Percentiles rank a stretch among this genome's conserved stretches.
These are phyloP conservation scores for Saccharomycopsis sp. DNA, from an alignment of 805 yeast species.

Conservation along the genomic window DNA sequence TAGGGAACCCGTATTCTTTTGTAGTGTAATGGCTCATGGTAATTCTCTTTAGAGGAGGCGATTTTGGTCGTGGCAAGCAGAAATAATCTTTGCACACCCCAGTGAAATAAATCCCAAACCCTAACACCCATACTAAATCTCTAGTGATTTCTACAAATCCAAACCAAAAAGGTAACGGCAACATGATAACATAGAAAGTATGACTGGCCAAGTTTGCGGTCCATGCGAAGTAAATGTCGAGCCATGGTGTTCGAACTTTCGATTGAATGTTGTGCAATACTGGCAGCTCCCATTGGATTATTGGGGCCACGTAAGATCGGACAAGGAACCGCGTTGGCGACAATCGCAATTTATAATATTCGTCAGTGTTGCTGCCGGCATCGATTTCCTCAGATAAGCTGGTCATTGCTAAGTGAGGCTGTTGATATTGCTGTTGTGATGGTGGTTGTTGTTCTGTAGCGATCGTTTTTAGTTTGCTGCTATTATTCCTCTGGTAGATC, in stretches of 20 bases:
- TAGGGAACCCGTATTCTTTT: conserved; percentile 91
- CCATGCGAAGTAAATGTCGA: conserved; percentile 77
- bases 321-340: conserved; percentile 46
- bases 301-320: conserved; percentile 47
- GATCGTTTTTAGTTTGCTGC: too few species aligned
- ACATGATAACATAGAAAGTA: conserved; percentile 83
- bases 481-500: too few species aligned
- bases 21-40: conserved; percentile 89
- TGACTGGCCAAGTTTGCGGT: conserved; percentile 89
- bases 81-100: conserved; percentile 78
- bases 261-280: conserved; percentile 52
- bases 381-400: too few species aligned
- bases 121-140: conserved; percentile 64
- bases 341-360: conserved; percentile 57
- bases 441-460: too few species aligned
- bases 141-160: conserved; percentile 54
- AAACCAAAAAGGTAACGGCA: conserved; percentile 81
- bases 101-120: conserved; percentile 50
- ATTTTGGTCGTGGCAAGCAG: conserved; percentile 86
- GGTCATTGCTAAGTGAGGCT: too few species aligned
- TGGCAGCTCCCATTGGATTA: conserved; percentile 59
- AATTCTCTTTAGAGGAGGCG: conserved; percentile 87
- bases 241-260: conserved; percentile 36
- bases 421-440: too few species aligned
- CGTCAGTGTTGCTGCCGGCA: conserved; percentile 67